Conservation (phyloP, 495 filamentous ascomycete species). For the Neurospora sp. region DNA sequence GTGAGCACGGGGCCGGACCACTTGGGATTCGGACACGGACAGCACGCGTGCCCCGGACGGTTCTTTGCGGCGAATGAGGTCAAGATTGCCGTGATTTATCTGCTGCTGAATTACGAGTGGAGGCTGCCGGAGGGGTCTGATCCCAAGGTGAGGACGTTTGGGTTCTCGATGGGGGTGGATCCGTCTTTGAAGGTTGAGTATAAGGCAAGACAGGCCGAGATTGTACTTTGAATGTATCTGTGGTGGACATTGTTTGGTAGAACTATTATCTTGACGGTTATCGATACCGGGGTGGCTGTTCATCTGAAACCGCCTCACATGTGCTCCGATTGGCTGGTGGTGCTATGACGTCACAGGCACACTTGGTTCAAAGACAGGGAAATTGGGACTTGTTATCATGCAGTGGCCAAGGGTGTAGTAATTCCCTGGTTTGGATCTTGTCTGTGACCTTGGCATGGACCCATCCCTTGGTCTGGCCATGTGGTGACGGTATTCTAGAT, state of each 20-base stretch:
- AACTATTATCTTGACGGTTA: no score
- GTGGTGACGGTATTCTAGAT: background rate
- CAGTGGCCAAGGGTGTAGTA: background rate
- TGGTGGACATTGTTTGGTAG: no score
- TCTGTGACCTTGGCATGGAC: background rate
- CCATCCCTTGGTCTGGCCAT: background rate
- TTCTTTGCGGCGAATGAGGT: slow-evolving; percentile 33
- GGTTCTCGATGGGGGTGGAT: slow-evolving; percentile 3
- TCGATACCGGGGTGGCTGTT: no score
- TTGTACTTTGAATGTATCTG: background rate
- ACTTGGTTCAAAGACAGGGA: background rate
- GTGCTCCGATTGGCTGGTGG: background rate
- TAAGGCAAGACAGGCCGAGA: slow-evolving; percentile 1
- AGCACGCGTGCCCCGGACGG: slow-evolving; percentile 31
- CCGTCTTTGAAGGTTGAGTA: slow-evolving; percentile 10
- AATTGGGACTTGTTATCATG: background rate
- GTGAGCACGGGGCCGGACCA: slow-evolving; percentile 33
- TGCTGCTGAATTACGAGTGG: slow-evolving; percentile 31
- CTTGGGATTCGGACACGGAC: slow-evolving; percentile 29
- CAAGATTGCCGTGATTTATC: slow-evolving; percentile 25
- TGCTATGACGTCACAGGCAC: background rate
- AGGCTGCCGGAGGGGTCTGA: slow-evolving; percentile 10
- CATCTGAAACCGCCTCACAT: background rate
- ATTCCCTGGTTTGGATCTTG: background rate
- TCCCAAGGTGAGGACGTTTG: slow-evolving; percentile 2